Evolutionary conservation across 129 eudicot species (phyloP), one percentile per base, ranked within the genome.

Genomic region (Artemisia annua): DNA sequence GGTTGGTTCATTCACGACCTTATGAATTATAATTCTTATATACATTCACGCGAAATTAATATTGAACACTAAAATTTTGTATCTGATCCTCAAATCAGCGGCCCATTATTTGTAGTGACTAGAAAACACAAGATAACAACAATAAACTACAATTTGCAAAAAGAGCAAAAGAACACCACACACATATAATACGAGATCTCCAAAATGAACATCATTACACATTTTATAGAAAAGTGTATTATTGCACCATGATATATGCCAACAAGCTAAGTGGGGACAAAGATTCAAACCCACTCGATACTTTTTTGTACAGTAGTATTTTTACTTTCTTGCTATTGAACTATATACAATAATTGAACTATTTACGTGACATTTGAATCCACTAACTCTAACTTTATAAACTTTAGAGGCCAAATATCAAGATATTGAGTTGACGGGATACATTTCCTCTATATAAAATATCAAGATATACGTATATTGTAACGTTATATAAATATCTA

Each of bases 381-480:
- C 35, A 30, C 35, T 30, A 30, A 30, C 35, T 30, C 35, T 3
- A 28, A 30, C 35, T 0, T 30, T 30, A 30, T 52, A 22, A 75
- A 66, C 55, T 75, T 4, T 44, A 54, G 17, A 55, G 48, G 11
- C 56, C 65, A 53, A 74, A 74, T 26, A 50, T 12, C 51, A 51
- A 74, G 50, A 18, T n/a, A n/a, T 6, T 63, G 32, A 32, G 43
- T 51, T 30, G 30, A 26, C 30, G 30, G 28, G 28, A 24, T 24
- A 24, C 28, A 24, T 24, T 24, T 24, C 28, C 28, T 24, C 28
- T 28, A 28, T 28, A 28, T 28, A 28, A n/a, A 15, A 15, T 15
- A 51, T 51, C 55, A n/a, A n/a, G n/a, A n/a, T n/a, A 17, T n/a
- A n/a, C n/a, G n/a, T n/a, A n/a, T n/a, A n/a, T n/a, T n/a, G n/a